Evolutionary conservation across 495 filamentous ascomycete species (phyloP).

Genomic region (Podospora tetraspora): DNA sequence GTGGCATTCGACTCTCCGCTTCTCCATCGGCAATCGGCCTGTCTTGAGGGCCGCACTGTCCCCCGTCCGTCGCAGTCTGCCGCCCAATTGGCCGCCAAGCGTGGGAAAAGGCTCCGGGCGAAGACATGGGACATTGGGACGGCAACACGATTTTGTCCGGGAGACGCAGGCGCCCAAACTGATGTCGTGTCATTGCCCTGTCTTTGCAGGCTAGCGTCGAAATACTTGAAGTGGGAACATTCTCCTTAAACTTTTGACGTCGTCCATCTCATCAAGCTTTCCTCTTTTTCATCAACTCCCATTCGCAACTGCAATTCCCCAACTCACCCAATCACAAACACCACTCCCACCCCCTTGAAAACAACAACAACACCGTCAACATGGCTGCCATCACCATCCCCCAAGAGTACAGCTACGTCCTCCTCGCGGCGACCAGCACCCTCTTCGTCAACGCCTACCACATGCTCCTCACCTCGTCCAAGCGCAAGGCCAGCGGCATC

Average conservation of each 20-base stretch:
- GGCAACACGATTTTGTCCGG: neutral
- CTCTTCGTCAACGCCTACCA: constrained; percentile 55
- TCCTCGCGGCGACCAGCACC: constrained; percentile 55
- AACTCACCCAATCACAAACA: neutral
- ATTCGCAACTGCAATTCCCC: neutral
- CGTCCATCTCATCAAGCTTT: neutral
- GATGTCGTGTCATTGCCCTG: neutral
- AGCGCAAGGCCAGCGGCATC: constrained; percentile 53
- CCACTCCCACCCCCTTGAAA: neutral
- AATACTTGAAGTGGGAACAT: neutral
- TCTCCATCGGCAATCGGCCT: neutral
- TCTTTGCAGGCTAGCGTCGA: neutral
- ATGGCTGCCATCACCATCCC: constrained; percentile 31
- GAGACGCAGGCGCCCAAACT: neutral
- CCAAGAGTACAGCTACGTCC: constrained; percentile 48
- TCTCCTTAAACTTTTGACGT: neutral
- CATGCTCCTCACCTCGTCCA: constrained; percentile 33
- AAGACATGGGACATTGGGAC: neutral
- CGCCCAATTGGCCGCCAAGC: neutral
- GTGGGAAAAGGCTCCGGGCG: neutral
- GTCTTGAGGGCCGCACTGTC: neutral
- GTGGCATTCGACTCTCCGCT: neutral
- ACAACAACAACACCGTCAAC: constrained; percentile 7
- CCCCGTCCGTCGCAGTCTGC: neutral
- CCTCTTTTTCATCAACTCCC: neutral